These are phyloP conservation scores for Colletotrichum karsti DNA, from an alignment of 2,329 filamentous ascomycete genomes.

Conservation along the genomic window DNA sequence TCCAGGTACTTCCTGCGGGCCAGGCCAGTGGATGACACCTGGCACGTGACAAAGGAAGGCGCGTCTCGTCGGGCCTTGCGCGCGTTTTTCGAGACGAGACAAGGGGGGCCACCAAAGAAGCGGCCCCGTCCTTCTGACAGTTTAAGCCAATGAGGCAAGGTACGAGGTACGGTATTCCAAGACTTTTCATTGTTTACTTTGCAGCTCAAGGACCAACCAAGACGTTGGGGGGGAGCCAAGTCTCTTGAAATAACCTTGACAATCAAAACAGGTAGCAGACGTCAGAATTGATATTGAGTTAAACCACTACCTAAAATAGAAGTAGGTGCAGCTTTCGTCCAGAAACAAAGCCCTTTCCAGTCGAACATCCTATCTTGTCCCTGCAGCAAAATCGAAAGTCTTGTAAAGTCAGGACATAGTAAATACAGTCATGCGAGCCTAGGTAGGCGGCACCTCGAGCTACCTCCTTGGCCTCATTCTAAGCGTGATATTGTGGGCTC, in stretches of 20 bases:
- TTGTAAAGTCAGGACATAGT: neutral
- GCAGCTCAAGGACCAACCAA: neutral
- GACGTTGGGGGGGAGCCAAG: too few relatives aligned
- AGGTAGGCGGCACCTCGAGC: neutral
- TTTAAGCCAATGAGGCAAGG: neutral
- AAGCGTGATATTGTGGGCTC: conserved; percentile 11
- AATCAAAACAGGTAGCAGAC: too few relatives aligned
- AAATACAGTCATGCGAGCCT: conserved; percentile 13
- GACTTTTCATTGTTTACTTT: neutral
- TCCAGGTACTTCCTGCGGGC: neutral
- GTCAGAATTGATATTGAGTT: neutral
- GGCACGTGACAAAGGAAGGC: conserved; percentile 10
- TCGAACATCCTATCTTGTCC: neutral
- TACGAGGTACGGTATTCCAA: neutral
- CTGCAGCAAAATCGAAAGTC: neutral
- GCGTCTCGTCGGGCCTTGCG: conserved; percentile 13
- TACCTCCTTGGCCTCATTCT: neutral
- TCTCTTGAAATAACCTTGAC: too few relatives aligned
- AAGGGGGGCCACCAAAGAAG: conserved; percentile 4
- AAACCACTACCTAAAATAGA: neutral
- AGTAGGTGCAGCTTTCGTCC: neutral
- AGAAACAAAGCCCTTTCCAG: neutral
- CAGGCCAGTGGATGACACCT: neutral
- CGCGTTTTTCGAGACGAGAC: conserved; percentile 10
- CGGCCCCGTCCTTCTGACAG: neutral